Conservation (phyloP, 441 rosid species). For the Rhodomyrtus psidioides region DNA sequence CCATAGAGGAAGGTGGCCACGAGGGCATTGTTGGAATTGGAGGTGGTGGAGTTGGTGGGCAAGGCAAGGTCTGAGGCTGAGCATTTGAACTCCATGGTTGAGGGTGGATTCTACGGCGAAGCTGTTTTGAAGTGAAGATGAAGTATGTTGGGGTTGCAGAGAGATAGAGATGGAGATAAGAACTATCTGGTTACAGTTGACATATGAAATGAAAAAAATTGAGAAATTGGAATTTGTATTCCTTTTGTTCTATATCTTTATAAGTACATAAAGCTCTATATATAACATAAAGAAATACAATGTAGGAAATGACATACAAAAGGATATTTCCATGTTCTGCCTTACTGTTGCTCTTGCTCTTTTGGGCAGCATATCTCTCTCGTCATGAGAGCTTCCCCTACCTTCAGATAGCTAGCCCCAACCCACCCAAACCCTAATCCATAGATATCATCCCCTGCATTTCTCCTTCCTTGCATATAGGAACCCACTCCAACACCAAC, state of each 20-base stretch:
- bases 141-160: not conserved
- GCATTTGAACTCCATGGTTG: slow-evolving; percentile 16
- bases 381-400: too few species aligned
- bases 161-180: not conserved
- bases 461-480: too few species aligned
- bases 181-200: not conserved
- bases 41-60: not conserved
- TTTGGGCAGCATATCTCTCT: too few species aligned
- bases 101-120: not conserved
- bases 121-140: slow-evolving; percentile 1
- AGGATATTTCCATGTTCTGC: not conserved
- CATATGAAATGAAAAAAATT: not conserved
- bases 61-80: slow-evolving; percentile 23
- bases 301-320: not conserved
- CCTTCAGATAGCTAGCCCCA: too few species aligned
- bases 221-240: not conserved
- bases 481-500: too few species aligned
- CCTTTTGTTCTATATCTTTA: not conserved
- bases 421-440: too few species aligned
- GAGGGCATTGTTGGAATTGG: too few species aligned
- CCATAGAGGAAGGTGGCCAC: too few species aligned
- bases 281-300: not conserved
- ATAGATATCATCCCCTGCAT: too few species aligned
- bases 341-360: too few species aligned
- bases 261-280: not conserved